These are phyloP conservation scores for Scortechinia acanthostroma DNA, from an alignment of 2,329 filamentous ascomycete species.

Conservation along the genomic window DNA sequence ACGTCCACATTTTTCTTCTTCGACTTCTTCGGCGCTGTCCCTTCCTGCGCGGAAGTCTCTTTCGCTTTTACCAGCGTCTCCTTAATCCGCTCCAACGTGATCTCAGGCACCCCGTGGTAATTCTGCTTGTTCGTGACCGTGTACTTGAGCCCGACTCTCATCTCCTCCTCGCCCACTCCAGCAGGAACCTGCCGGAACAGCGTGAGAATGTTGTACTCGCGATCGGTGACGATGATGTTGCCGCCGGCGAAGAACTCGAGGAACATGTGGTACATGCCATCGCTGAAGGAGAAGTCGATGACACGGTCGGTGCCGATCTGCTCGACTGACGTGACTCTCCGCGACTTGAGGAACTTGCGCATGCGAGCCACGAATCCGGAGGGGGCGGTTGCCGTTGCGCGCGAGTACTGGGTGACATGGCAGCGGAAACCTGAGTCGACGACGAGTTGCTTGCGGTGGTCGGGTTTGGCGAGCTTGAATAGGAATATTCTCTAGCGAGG, in stretches of 20 bases:
- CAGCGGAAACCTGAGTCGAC: conserved; percentile 94
- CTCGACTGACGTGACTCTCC: conserved; percentile 70
- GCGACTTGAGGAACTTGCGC: conserved; percentile 80
- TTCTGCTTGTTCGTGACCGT: conserved; percentile 79
- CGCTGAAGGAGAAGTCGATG: conserved; percentile 85
- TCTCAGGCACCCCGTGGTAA: conserved; percentile 64
- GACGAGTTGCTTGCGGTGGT: conserved; percentile 80
- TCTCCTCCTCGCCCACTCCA: conserved; percentile 74
- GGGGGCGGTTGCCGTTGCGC: conserved; percentile 76
- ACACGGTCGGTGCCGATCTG: conserved; percentile 92
- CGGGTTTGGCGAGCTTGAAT: conserved; percentile 87
- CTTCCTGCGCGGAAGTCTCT: conserved; percentile 42
- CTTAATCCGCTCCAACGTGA: conserved; percentile 69
- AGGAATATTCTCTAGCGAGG: conserved; percentile 66
- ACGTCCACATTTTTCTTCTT: conserved; percentile 70
- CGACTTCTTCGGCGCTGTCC: conserved; percentile 52
- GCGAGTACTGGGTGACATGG: conserved; percentile 84
- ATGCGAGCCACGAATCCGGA: conserved; percentile 79
- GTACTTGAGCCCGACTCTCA: conserved; percentile 72
- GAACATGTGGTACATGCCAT: conserved; percentile 80
- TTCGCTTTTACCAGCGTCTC: conserved; percentile 62
- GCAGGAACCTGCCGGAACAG: conserved; percentile 75
- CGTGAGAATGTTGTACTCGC: conserved; percentile 73
- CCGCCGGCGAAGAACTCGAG: conserved; percentile 95
- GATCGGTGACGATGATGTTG: conserved; percentile 88